A percentile compares a stretch with the other conserved stretches of the same genome.
Evolutionary conservation across 345 rosid species (phyloP).

Genomic region (Gossypium turneri): DNA sequence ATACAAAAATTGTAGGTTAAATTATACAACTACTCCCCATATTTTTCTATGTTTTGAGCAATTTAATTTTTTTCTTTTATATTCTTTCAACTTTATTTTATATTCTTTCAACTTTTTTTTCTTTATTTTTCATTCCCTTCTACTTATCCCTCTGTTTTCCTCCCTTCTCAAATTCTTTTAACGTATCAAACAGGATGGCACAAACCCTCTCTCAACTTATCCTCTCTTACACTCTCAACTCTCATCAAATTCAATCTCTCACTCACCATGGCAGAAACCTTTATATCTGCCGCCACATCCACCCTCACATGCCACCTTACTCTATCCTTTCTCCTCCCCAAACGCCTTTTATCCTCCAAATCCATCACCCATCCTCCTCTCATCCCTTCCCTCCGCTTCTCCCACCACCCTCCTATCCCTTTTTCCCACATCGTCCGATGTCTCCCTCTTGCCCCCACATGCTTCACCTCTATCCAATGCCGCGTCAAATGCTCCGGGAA

Average conservation of each 20-base stretch:
- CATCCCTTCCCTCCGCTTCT: conserved; percentile 30
- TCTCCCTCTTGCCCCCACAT: conserved; percentile 21
- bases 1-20: no score
- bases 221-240: background rate
- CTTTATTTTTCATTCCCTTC: no score
- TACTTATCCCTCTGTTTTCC: no score
- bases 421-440: conserved; percentile 22
- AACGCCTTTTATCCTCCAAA: conserved; percentile 37
- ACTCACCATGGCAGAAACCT: conserved; percentile 56
- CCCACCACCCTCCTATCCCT: conserved; percentile 38
- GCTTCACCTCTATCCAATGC: conserved; percentile 58
- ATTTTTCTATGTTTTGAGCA: no score
- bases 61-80: no score
- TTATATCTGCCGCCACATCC: conserved; percentile 31
- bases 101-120: no score
- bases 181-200: no score
- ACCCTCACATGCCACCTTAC: conserved; percentile 43
- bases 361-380: conserved; percentile 34
- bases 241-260: background rate
- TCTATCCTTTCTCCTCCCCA: conserved; percentile 27
- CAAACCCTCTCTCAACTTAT: background rate
- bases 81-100: no score
- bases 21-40: no score
- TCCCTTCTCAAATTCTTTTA: no score
- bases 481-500: conserved; percentile 55